Base-by-base conservation (phyloP, 768 basidiomycete genomes). In the Polyporus arcularius region DNA sequence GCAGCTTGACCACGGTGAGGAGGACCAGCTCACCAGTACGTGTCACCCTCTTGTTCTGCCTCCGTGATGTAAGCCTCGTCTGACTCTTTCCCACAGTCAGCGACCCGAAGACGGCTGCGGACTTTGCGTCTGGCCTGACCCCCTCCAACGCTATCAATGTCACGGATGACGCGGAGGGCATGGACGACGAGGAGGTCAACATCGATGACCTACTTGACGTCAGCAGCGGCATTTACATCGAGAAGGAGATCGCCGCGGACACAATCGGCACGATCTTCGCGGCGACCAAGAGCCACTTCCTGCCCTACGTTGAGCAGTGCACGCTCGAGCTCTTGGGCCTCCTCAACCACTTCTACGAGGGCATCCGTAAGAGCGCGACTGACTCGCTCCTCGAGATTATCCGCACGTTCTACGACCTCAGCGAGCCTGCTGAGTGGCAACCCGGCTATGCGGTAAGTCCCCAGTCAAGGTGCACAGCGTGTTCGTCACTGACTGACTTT, bases 181-280 rank as follows among this genome's bases (percentile, higher is more conserved):
- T 87, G 58, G 92, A 93, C 60, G 90, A 94, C 54, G 67, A 76
- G 49, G 75, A 73, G 52, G 73, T 92, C 47, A 92, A 94, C 67
- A 75, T 93, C 52, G 92, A 93, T 67, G 93, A 94, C 75, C 80
- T 93, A 75, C 83, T 94, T 70, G 92, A 94, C 63, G 93, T 96
- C 63, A 96, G 95, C 79, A 93, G 90, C 67, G 96, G 95, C 21
- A 89, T 98, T 65, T 96, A 96, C 45, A 94, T 98, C 57, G 97
- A 99, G 81, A 99, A 99, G 76, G 97, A 99, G 80, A 97, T 98
- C 61, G 96, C 97, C 21, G 94, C 94, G 28, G 96, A 98, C 72
- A 94, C 96, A 4, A 88, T 98, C 65, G 95, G 96, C 62, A 89
- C 90, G 39, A 76, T 99, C 63, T 98, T 98, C 72, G 80, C 85